A percentile compares a stretch with the other conserved stretches of the same genome.
phyloP scores from a whole-genome alignment of 768 basidiomycete species.

The Leccinellum albellum region DNA sequence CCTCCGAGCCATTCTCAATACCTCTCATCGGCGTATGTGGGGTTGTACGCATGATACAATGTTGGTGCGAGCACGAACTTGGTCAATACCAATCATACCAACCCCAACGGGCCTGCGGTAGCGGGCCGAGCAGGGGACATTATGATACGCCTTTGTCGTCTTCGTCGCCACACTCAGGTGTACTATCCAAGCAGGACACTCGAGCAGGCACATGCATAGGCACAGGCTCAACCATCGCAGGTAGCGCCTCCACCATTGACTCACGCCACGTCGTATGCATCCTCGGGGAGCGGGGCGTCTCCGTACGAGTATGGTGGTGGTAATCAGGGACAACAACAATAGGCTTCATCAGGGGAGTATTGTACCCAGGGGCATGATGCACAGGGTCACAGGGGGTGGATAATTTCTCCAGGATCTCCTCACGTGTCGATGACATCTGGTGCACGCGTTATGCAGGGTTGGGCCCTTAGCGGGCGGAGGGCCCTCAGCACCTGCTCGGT shows the following conservation, averaged over 20 bases:
- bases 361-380: constrained; percentile 15
- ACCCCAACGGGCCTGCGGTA: constrained; percentile 6
- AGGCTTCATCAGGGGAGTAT: constrained; percentile 21
- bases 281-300: constrained; percentile 22
- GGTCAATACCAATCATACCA: constrained; percentile 6
- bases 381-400: constrained; percentile 11
- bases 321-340: constrained; percentile 10
- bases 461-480: constrained; percentile 3
- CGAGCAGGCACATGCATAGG: constrained; percentile 1
- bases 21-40: constrained; percentile 19
- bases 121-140: constrained; percentile 16
- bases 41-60: constrained; percentile 27
- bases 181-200: constrained; percentile 22
- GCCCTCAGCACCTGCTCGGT: neutral
- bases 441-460: constrained; percentile 14
- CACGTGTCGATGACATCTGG: constrained; percentile 6
- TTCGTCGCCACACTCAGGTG: constrained; percentile 18
- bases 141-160: constrained; percentile 24
- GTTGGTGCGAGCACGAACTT: constrained; percentile 24
- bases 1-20: constrained; percentile 27
- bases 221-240: constrained; percentile 15
- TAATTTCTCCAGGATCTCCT: constrained; percentile 17
- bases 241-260: constrained; percentile 15
- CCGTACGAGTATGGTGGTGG: constrained; percentile 21
- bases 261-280: constrained; percentile 21